Evolutionary conservation across 2,329 filamentous ascomycete species (phyloP).

Genomic region (Aspergillus melleus): DNA sequence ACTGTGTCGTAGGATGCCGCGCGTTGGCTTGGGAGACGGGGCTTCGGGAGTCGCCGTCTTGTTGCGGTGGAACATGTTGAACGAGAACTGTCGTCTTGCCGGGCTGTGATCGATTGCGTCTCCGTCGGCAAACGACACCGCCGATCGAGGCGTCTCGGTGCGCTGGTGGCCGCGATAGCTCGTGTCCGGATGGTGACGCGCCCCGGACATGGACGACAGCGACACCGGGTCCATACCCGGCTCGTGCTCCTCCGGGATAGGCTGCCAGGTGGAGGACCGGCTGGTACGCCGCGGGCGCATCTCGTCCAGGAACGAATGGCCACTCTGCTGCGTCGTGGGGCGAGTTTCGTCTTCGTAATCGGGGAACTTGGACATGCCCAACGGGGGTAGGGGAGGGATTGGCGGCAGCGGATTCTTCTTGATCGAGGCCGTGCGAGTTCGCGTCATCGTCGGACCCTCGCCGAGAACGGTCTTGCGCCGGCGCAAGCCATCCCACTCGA

Average conservation of each 20-base stretch:
- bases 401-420: slow-evolving; percentile 66
- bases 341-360: slow-evolving; percentile 48
- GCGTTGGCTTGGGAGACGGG: slow-evolving; percentile 29
- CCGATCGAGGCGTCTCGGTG: not conserved
- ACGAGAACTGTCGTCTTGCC: slow-evolving; percentile 81
- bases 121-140: not conserved
- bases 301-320: slow-evolving; percentile 38
- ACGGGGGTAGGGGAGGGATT: slow-evolving; percentile 67
- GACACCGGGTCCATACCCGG: slow-evolving; percentile 64
- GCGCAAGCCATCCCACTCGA: slow-evolving; percentile 90
- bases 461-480: slow-evolving; percentile 64
- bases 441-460: slow-evolving; percentile 43
- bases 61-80: slow-evolving; percentile 74
- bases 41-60: slow-evolving; percentile 24
- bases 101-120: not conserved
- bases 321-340: slow-evolving; percentile 30
- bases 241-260: slow-evolving; percentile 40
- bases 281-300: slow-evolving; percentile 41
- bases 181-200: slow-evolving; percentile 49
- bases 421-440: slow-evolving; percentile 39
- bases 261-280: slow-evolving; percentile 31
- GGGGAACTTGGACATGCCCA: slow-evolving; percentile 87
- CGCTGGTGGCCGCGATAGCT: slow-evolving; percentile 29
- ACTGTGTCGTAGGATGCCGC: slow-evolving; percentile 45
- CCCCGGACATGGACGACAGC: slow-evolving; percentile 60